phyloP scores from a whole-genome alignment of 2,329 filamentous ascomycete genomes.

The Apiospora marii region DNA sequence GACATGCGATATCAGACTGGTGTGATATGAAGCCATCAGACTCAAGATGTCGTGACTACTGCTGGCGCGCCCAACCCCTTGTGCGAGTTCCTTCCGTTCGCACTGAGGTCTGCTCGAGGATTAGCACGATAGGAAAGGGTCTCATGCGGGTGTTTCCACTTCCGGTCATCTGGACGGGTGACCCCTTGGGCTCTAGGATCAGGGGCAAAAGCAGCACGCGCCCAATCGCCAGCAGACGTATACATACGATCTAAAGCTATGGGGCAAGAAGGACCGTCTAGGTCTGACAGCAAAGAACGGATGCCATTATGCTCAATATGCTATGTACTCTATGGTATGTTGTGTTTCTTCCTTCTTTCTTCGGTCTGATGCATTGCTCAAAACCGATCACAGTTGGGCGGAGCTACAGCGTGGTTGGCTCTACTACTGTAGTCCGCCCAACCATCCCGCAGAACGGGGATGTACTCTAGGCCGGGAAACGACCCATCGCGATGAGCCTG shows the following conservation, averaged over 20 bases:
- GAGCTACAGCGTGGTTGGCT: slow-evolving; percentile 7
- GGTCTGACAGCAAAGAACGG: neutral
- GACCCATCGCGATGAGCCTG: neutral
- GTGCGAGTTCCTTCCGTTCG: neutral
- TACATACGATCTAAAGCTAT: neutral
- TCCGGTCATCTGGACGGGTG: neutral
- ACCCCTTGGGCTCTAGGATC: neutral
- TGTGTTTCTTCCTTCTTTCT: neutral
- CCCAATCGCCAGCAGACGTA: neutral
- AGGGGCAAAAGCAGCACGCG: neutral
- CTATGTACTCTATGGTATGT: neutral
- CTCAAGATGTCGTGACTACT: neutral
- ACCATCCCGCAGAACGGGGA: neutral
- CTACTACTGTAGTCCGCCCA: neutral
- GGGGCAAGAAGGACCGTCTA: neutral
- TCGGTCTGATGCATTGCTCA: neutral
- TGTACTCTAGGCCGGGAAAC: slow-evolving; percentile 1
- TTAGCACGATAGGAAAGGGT: neutral
- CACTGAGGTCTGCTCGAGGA: neutral
- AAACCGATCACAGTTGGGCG: neutral
- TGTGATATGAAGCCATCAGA: slow-evolving; percentile 1
- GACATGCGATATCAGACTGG: neutral
- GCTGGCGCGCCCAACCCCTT: neutral
- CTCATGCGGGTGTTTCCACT: neutral
- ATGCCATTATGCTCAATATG: neutral